Evolutionary conservation across 179 eudicot species (phyloP).

Genomic region (Gypsophila paniculata): DNA sequence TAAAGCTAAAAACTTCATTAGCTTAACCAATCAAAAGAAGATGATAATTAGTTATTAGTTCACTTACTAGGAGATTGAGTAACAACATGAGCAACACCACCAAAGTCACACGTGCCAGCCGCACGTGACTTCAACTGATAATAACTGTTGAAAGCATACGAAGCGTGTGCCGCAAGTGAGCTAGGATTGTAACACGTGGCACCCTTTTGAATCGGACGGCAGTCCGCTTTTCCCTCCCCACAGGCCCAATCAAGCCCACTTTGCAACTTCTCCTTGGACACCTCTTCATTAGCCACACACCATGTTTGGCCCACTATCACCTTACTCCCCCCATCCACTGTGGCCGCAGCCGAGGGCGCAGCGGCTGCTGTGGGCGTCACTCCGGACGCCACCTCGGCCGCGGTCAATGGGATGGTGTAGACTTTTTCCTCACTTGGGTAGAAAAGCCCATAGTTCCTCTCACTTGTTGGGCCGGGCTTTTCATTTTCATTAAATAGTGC

Average conservation of each 20-base stretch:
- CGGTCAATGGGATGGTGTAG: constrained; percentile 49
- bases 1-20: neutral
- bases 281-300: constrained; percentile 80
- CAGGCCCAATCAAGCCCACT: constrained; percentile 78
- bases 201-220: constrained; percentile 71
- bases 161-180: constrained; percentile 70
- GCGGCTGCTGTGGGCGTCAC: constrained; percentile 18
- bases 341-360: too few relatives aligned
- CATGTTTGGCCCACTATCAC: constrained; percentile 55
- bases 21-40: neutral
- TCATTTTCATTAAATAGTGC: constrained; percentile 75
- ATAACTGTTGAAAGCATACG: constrained; percentile 90
- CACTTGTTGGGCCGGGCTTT: constrained; percentile 76
- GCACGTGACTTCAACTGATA: constrained; percentile 60
- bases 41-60: too few relatives aligned
- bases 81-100: constrained; percentile 79
- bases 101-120: constrained; percentile 81
- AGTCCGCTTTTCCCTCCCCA: constrained; percentile 92
- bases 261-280: constrained; percentile 47
- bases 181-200: constrained; percentile 68
- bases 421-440: constrained; percentile 64
- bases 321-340: constrained; percentile 26
- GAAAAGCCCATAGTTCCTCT: constrained; percentile 74
- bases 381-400: constrained; percentile 19
- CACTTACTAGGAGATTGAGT: constrained; percentile 79